Percentiles rank a stretch among this genome's conserved stretches.
phyloP scores from a whole-genome alignment of 768 basidiomycete genomes.

The Phanerochaete carnosa region DNA sequence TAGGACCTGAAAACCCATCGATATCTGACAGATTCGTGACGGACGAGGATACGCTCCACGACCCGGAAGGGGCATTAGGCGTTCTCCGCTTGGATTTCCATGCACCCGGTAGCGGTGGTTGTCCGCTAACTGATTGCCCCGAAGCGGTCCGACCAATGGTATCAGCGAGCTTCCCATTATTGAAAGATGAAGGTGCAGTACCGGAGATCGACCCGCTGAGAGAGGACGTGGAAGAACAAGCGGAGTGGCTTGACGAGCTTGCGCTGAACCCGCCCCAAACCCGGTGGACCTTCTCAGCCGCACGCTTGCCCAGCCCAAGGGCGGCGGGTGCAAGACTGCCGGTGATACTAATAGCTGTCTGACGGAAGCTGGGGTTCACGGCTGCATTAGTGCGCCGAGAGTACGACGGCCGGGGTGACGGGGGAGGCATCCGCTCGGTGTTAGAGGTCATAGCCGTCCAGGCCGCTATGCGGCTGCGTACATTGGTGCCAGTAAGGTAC shows the following conservation, averaged over 20 bases:
- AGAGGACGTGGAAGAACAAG: slow-evolving; percentile 47
- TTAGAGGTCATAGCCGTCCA: slow-evolving; percentile 32
- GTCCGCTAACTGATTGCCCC: slow-evolving; percentile 23
- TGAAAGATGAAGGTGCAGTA: slow-evolving; percentile 31
- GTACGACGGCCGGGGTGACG: slow-evolving; percentile 18
- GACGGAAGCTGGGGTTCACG: slow-evolving; percentile 38
- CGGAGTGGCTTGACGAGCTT: slow-evolving; percentile 33
- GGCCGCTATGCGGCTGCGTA: slow-evolving; percentile 46
- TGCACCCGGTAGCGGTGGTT: slow-evolving; percentile 10
- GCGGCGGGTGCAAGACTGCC: slow-evolving; percentile 63
- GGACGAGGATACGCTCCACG: slow-evolving; percentile 52
- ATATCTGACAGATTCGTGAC: slow-evolving; percentile 36
- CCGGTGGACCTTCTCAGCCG: slow-evolving; percentile 74
- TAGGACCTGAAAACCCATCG: slow-evolving; percentile 48
- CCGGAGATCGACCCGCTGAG: slow-evolving; percentile 26
- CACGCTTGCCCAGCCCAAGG: slow-evolving; percentile 57
- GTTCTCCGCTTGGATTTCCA: slow-evolving; percentile 44
- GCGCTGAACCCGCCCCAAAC: slow-evolving; percentile 51
- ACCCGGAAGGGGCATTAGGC: slow-evolving; percentile 58
- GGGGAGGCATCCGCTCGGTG: slow-evolving; percentile 11
- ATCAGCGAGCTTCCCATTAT: slow-evolving; percentile 29
- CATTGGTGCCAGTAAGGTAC: slow-evolving; percentile 37
- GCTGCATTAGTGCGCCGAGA: neutral
- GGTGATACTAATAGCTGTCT: slow-evolving; percentile 73
- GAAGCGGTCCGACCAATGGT: slow-evolving; percentile 34